Base-by-base conservation (phyloP, 148 eudicot genomes). In the Amaranthus cruentus region DNA sequence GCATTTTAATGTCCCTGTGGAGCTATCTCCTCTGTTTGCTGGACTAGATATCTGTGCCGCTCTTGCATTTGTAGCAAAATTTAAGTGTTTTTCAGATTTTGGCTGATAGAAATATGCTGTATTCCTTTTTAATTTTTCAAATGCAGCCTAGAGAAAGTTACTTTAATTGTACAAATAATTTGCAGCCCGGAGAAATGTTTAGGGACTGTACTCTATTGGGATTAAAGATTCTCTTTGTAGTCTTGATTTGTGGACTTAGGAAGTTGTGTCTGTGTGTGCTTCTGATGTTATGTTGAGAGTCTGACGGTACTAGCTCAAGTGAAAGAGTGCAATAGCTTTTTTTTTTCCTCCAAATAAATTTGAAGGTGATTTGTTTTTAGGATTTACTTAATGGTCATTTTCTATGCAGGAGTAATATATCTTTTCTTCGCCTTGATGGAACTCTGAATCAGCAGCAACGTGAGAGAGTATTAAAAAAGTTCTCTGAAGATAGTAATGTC, bases 361-460 rank as follows among this genome's bases (percentile, higher is more conserved):
- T 47, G 12, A 71, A 63, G 12, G 11, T n/a, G 4, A 21, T 48
- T 50, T 53, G 61, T 5, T 6, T 10, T 68, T 6, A 10, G 68
- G 28, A 76, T 42, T 60, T 15, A 52, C 67, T 47, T 6, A 21
- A 48, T 42, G 74, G 55, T 64, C 55, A 7, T 57, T 62, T 60
- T 7, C 28, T 53, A 10, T 73, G 55, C 86, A 95, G 98, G 88
- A 90, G 73, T 73, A 88, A 87, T 47, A 90, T 95, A 79, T 68
- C 89, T 44, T 95, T 89, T 88, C 84, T 90, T 76, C 98, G 98
- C 61, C 86, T 95, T 72, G 98, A 95, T 86, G 98, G 98, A 68
- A 91, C 96, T 55, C 77, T 95, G 73, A 95, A 82, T 77, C 97
- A 81, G 77, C 98, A 86, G 63, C 96, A 95, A 73, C 98, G 98